phyloP scores from a whole-genome alignment of 148 eudicot species.

The Agrostemma githago region DNA sequence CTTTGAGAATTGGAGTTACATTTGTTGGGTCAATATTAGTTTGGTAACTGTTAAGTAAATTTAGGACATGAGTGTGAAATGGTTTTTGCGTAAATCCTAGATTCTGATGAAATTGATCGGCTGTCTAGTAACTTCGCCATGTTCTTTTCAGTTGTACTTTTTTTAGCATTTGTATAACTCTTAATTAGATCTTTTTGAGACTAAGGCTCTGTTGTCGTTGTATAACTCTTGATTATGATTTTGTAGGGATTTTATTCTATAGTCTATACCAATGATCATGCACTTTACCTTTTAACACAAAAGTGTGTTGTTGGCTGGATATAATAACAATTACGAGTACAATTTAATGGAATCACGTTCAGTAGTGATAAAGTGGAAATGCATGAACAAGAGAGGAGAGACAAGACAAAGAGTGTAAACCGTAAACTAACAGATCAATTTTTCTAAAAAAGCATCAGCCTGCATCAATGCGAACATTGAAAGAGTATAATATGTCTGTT shows the following conservation, averaged over 20 bases:
- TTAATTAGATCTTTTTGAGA: neutral
- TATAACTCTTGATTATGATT: too few relatives aligned
- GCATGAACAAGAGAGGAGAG: neutral
- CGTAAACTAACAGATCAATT: too few relatives aligned
- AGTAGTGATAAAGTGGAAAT: neutral
- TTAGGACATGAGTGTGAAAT: neutral
- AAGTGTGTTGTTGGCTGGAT: neutral
- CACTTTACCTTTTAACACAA: neutral
- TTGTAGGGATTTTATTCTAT: neutral
- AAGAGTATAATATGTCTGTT: neutral
- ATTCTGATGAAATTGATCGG: neutral
- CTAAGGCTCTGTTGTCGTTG: too few relatives aligned
- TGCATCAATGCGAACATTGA: too few relatives aligned
- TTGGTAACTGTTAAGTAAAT: neutral
- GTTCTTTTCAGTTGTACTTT: neutral
- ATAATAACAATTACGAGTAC: neutral
- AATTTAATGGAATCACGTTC: neutral
- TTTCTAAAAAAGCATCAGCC: too few relatives aligned
- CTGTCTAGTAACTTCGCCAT: neutral
- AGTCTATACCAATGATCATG: neutral
- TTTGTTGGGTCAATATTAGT: neutral
- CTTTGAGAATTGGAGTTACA: neutral
- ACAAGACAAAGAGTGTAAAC: neutral
- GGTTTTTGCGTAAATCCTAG: neutral
- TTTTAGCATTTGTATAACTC: neutral